Conservation (phyloP, 2,329 filamentous ascomycete genomes). For the Mollisia scopiformis region DNA sequence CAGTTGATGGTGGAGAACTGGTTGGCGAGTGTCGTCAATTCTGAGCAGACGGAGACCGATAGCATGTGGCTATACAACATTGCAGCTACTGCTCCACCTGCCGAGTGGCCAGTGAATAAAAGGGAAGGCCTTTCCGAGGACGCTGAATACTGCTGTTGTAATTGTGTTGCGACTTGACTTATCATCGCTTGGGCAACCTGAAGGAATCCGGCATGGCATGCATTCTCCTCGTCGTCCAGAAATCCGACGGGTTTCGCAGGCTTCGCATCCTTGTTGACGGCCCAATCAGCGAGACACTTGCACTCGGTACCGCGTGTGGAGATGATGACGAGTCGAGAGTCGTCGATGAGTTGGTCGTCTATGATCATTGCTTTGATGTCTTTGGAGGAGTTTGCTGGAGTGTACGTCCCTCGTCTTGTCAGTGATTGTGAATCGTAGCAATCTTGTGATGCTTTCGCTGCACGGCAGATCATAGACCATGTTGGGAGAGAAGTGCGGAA, state of each 20-base stretch:
- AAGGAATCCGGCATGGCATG: conserved; percentile 38
- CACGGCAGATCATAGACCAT: conserved; percentile 7
- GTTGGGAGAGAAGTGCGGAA: conserved; percentile 5
- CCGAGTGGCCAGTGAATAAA: conserved; percentile 20
- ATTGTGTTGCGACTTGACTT: conserved; percentile 4
- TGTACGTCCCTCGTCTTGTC: conserved; percentile 7
- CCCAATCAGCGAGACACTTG: conserved; percentile 4
- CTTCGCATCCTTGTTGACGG: conserved; percentile 7
- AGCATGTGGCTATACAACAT: conserved; percentile 7
- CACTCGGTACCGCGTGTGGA: conserved; percentile 1
- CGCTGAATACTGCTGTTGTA: conserved; percentile 5
- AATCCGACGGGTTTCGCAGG: conserved; percentile 7
- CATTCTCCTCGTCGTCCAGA: conserved; percentile 40
- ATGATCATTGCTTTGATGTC: conserved; percentile 11
- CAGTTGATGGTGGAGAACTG: conserved; percentile 61
- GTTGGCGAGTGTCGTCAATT: conserved; percentile 2
- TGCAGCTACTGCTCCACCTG: conserved; percentile 14
- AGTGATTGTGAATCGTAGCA: conserved; percentile 6
- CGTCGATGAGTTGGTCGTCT: conserved; percentile 4
- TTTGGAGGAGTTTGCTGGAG: conserved; percentile 6
- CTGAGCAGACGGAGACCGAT: conserved; percentile 1
- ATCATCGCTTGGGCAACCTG: conserved; percentile 55
- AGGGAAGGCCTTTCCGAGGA: conserved; percentile 11
- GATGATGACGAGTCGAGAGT: conserved; percentile 4
- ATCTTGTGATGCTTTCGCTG: conserved; percentile 3